Evolutionary conservation across 306 rosid genomes (phyloP).

Genomic region (Erythrophleum fordii): DNA sequence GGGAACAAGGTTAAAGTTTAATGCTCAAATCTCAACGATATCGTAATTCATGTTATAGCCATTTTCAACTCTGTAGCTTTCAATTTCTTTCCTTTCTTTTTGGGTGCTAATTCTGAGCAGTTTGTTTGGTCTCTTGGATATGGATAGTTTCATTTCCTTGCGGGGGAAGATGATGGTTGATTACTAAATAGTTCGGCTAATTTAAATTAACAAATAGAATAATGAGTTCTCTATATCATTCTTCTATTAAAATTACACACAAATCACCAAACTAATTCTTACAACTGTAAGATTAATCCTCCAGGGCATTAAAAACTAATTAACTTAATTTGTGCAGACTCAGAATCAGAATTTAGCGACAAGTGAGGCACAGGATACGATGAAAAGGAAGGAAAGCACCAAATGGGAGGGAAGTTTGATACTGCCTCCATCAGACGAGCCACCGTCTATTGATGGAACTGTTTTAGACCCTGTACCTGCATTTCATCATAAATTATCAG

Average conservation of each 20-base stretch:
- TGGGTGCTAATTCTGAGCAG: too few species aligned
- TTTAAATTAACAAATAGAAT: too few species aligned
- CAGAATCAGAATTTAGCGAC: constrained; percentile 41
- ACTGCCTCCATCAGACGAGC: constrained; percentile 50
- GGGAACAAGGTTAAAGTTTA: too few species aligned
- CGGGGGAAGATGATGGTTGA: too few species aligned
- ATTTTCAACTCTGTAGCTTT: too few species aligned
- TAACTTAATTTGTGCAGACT: background rate
- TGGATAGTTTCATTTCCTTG: background rate
- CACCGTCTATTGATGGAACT: constrained; percentile 50
- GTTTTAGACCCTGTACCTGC: constrained; percentile 61
- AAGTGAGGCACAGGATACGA: constrained; percentile 42
- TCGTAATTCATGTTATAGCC: too few species aligned
- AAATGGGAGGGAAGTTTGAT: constrained; percentile 40
- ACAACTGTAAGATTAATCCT: background rate
- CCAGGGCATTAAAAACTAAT: background rate
- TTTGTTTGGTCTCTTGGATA: too few species aligned
- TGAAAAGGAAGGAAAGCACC: constrained; percentile 43
- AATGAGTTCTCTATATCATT: background rate
- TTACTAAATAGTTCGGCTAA: background rate
- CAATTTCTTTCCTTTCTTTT: too few species aligned
- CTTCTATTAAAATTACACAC: background rate
- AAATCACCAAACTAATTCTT: background rate
- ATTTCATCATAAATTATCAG: background rate
- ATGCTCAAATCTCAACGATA: too few species aligned